A percentile compares a stretch with the other conserved stretches of the same genome.
phyloP scores from a whole-genome alignment of 208 protist species.

The Leishmania martiniquensis region DNA sequence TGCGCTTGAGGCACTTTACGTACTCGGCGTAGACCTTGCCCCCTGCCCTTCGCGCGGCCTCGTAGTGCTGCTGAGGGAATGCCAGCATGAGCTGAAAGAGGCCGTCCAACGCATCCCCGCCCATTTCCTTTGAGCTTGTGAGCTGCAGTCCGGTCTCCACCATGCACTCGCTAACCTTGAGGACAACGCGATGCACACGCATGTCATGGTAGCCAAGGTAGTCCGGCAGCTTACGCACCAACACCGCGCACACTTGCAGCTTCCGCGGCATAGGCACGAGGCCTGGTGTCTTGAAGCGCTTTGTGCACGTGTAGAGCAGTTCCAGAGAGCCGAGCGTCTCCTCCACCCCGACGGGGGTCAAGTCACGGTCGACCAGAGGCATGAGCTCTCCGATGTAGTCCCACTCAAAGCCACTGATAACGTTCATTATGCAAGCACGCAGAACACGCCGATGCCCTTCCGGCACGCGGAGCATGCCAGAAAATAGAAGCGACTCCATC shows the following conservation, averaged over 20 bases:
- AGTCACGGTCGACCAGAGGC: conserved; percentile 45
- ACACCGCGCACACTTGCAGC: conserved; percentile 41
- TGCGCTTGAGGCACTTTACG: conserved; percentile 82
- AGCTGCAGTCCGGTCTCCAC: conserved; percentile 66
- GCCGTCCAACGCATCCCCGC: conserved; percentile 47
- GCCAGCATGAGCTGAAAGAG: conserved; percentile 65
- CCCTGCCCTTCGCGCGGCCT: conserved; percentile 38
- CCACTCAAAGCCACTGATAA: conserved; percentile 82
- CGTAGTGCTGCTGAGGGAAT: conserved; percentile 72
- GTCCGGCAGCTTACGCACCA: conserved; percentile 52
- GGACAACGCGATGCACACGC: conserved; percentile 62
- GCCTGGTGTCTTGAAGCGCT: conserved; percentile 70
- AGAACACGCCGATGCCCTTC: conserved; percentile 71
- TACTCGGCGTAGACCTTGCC: conserved; percentile 67
- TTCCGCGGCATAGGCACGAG: conserved; percentile 55
- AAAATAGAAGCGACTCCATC: conserved; percentile 69
- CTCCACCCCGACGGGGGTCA: conserved; percentile 18
- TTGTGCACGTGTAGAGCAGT: conserved; percentile 75
- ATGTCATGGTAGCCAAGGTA: conserved; percentile 78
- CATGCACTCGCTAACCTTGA: conserved; percentile 86
- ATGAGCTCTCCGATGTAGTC: conserved; percentile 80
- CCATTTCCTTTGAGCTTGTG: conserved; percentile 41
- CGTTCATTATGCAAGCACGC: conserved; percentile 53
- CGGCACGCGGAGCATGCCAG: conserved; percentile 56
- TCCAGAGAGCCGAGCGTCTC: conserved; percentile 54